Evolutionary conservation across 169 alveolate genomes (phyloP).

Genomic region (Cryptosporidium viatorum): DNA sequence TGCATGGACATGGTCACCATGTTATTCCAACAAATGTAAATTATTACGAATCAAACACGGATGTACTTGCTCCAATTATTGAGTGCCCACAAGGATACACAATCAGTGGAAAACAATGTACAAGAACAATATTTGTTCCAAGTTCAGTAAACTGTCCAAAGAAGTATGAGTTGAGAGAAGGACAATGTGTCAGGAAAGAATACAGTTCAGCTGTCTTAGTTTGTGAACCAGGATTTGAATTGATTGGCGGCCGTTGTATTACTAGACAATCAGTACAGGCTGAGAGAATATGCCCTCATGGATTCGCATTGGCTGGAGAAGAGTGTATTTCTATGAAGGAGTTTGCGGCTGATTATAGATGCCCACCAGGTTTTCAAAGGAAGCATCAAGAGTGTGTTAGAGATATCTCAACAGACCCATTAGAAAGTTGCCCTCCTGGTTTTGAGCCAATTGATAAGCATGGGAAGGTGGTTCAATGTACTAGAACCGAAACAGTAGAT

Average conservation of each 20-base stretch:
- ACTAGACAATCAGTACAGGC: slow-evolving; percentile 66
- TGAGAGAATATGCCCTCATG: slow-evolving; percentile 70
- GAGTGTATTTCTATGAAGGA: slow-evolving; percentile 74
- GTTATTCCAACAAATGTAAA: slow-evolving; percentile 66
- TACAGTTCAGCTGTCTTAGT: slow-evolving; percentile 58
- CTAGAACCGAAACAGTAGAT: slow-evolving; percentile 71
- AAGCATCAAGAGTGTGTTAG: slow-evolving; percentile 74
- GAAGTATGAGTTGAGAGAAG: slow-evolving; percentile 71
- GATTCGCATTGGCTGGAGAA: slow-evolving; percentile 69
- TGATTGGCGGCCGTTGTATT: slow-evolving; percentile 66
- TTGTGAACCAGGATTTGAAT: slow-evolving; percentile 73
- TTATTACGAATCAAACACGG: slow-evolving; percentile 73
- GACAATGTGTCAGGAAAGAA: slow-evolving; percentile 71
- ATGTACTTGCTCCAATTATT: slow-evolving; percentile 61
- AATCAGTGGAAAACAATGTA: slow-evolving; percentile 66
- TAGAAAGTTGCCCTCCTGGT: slow-evolving; percentile 74
- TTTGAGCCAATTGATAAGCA: slow-evolving; percentile 71
- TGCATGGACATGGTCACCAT: slow-evolving; percentile 56
- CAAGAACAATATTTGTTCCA: slow-evolving; percentile 68
- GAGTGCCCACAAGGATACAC: slow-evolving; percentile 74
- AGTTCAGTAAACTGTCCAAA: slow-evolving; percentile 72
- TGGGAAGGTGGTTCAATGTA: slow-evolving; percentile 52
- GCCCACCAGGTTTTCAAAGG: slow-evolving; percentile 75
- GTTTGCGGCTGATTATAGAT: slow-evolving; percentile 66
- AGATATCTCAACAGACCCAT: slow-evolving; percentile 68